phyloP scores from a whole-genome alignment of 768 basidiomycete genomes.

The Tricholoma hemisulphureum region DNA sequence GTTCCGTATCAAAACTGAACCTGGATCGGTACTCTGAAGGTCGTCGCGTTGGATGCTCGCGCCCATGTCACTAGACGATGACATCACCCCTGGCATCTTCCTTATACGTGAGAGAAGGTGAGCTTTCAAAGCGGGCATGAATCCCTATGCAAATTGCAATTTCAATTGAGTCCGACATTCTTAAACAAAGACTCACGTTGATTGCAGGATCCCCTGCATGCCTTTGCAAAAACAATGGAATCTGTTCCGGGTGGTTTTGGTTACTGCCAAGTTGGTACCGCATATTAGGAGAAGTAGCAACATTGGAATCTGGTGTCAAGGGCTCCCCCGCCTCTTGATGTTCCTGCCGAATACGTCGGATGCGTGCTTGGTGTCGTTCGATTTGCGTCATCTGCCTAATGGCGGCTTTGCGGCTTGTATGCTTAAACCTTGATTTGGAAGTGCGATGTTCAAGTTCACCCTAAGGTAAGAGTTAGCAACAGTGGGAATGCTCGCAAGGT shows the following conservation, averaged over 20 bases:
- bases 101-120: neutral
- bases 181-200: neutral
- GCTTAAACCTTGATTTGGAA: neutral
- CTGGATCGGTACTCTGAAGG: too few species aligned
- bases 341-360: neutral
- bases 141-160: neutral
- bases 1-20: too few species aligned
- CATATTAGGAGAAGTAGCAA: neutral
- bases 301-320: neutral
- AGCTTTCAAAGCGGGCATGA: neutral
- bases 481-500: neutral
- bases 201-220: neutral
- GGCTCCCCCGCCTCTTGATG: neutral
- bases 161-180: neutral
- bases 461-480: neutral
- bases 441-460: conserved; percentile 1
- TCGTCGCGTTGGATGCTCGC: too few species aligned
- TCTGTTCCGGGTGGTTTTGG: neutral
- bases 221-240: neutral
- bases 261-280: neutral
- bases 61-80: too few species aligned
- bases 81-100: too few species aligned
- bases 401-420: neutral
- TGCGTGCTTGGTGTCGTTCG: neutral
- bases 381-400: neutral